Evolutionary conservation across 2,329 filamentous ascomycete species (phyloP), one percentile per base, ranked within the genome.

Genomic region (Davidsoniella virescens): DNA sequence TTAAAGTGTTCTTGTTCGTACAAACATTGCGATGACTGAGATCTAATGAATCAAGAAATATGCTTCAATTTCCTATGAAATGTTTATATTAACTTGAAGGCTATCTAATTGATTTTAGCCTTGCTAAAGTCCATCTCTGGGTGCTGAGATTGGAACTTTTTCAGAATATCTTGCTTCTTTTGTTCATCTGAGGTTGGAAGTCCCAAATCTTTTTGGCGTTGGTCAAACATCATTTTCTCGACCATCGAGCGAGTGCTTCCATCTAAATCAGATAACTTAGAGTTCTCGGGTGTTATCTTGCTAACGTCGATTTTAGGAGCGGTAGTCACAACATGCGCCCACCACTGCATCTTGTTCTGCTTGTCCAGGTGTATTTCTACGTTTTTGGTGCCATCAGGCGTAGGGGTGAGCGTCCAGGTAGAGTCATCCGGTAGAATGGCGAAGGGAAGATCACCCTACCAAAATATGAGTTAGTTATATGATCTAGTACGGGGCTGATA

Each of bases 171-270:
- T 62, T 80, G 67, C 76, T 96, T 96, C 73, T 88, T 86, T 74
- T 94, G 81, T 70, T 98, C 92, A 57, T 96, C 92, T 57, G 86
- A 94, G 10, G 82, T 87, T 44, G 87, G 86, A 65, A 83, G 75
- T 4, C 92, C 92, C 65, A 76, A 71, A 70, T 96, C 88, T 78
- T 98, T 98, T 70, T 96, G 88, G 57, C 84, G 75, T 73, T 98
- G 92, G 70, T 98, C 92, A 61, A 76, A 98, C 92, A 98, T 98
- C 92, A 98, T 98, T 78, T 98, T 98, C 78, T 98, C 92, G 42
- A 98, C 92, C 90, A 98, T 96, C 53, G 80, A 77, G 56, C 92
- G 77, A 49, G 92, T 98, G 72, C 94, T 84, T 54, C 92, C 92
- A 62, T 96, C 90, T 57, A 98, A 71, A 64, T 98, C 92, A 52